A percentile compares a stretch with the other conserved stretches of the same genome.
These are phyloP conservation scores for Neurospora crassa DNA, from an alignment of 2,329 filamentous ascomycete genomes.

Conservation along the genomic window DNA sequence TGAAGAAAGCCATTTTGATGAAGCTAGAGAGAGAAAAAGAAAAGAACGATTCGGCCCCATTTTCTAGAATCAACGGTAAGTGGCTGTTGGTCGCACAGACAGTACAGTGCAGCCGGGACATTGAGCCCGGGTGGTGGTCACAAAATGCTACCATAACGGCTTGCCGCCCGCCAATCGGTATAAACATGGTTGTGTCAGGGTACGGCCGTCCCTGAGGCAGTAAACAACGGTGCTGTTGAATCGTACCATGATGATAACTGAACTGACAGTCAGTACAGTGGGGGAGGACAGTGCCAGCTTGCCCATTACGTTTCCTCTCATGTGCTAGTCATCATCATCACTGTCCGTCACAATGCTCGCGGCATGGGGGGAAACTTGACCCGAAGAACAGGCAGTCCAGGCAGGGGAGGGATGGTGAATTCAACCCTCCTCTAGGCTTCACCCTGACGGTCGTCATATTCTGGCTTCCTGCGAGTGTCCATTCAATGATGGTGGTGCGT, in stretches of 20 bases:
- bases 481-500: not conserved
- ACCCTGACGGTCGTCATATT: not conserved
- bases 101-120: not conserved
- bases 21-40: not conserved
- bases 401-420: not conserved
- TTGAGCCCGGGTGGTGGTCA: not conserved
- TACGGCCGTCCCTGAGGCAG: not conserved
- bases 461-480: not conserved
- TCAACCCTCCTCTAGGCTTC: not conserved
- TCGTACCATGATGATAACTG: not conserved
- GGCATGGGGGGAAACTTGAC: not conserved
- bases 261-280: not conserved
- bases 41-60: not conserved
- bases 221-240: not conserved
- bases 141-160: not conserved
- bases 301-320: not conserved
- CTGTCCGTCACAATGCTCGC: not conserved
- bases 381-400: not conserved
- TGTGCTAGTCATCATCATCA: not conserved
- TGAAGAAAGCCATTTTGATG: not conserved
- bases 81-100: not conserved
- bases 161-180: not conserved
- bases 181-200: not conserved
- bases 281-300: not conserved
- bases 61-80: not conserved